Base-by-base conservation (phyloP, 2,329 filamentous ascomycete genomes). In the Colletotrichum cordylinicola region DNA sequence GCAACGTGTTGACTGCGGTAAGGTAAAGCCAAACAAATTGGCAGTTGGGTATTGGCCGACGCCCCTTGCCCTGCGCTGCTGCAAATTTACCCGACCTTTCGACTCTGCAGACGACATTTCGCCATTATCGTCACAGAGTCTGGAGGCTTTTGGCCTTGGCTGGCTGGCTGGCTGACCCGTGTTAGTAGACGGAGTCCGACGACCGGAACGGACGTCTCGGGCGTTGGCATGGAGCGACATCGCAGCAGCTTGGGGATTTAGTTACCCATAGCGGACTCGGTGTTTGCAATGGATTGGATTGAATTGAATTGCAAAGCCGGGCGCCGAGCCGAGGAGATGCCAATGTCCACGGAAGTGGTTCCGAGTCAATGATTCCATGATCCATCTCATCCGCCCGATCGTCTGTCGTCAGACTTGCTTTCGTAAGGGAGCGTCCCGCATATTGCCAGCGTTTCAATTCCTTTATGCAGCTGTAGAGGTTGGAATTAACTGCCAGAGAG, bases 201-300 rank as follows among this genome's bases (percentile, higher is more conserved):
- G 6, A 73, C 56, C 70, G 64, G 69, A 67, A 72, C 73, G 73
- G 73, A 56, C 39, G 56, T 67, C 33, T 75, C 43, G 70, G 73
- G 35, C 16, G n/a, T 27, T 56, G 39, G 33, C 12, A 31, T n/a
- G 55, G 18, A 69, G 67, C 67, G 56, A 70, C 37, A 62, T 62
- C 67, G 67, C 56, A 70, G 10, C 55, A 70, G 10, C 55, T 35
- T 35, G 21, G 21, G 16, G 16, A 4, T 24, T 35, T 8, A 15
- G 37, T 64, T 35, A n/a, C 52, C 43, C 52, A 15, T 62, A 39
- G 56, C 62, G 33, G 60, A 16, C 21, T 64, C 60, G 62, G 55
- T 61, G 67, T 69, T 69, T 69, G 24, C 24, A 24, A 24, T 24
- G 24, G 24, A 24, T 24, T 24, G 24, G 24, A 24, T 24, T 48